Base-by-base conservation (phyloP, 2,329 filamentous ascomycete species). In the Metarhizium anisopliae region DNA sequence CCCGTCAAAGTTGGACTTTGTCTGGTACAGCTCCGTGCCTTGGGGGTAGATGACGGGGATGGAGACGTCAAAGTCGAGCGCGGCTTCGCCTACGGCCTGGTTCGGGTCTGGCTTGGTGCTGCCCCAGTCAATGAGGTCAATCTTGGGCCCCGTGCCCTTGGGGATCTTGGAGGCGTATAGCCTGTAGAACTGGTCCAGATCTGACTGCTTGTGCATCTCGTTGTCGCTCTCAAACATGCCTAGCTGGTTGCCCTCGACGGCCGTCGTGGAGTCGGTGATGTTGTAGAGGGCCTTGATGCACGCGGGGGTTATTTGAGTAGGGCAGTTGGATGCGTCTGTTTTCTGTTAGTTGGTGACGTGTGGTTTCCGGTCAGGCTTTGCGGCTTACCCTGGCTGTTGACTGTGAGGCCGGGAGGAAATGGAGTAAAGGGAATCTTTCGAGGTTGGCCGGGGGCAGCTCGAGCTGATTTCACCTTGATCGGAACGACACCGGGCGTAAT, bases 281-380 rank as follows among this genome's bases (percentile, higher is more conserved):
- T 69, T 63, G 60, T 77, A 79, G n/a, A 80, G 66, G 3, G 77
- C 73, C 45, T 74, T 72, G 51, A 82, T 71, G 61, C 82, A 85
- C 42, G 74, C 74, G 0, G 80, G 79, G 0, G 80, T 84, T 59
- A 85, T 82, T 61, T 78, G 74, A 13, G 68, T 67, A 59, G 80
- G 75, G 62, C 83, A 85, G 11, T 40, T 5, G 11, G 38, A 14
- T 40, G 38, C 14, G 5, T 40, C 38, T 40, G 38, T 40, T 16
- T 16, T n/a, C 5, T 16, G 32, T 35, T 16, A 40, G 11, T 16
- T 1, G 14, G 8, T 16, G 38, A 40, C 11, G 38, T 11, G 11
- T 16, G 8, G 11, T 13, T 5, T 16, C 8, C 5, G 14, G 38
- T 3, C 6, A 6, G 38, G 38, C 0, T 14, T 5, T 5, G 38